Base-by-base conservation (phyloP, 176 grass and related monocot species). In the Phragmites australis region DNA sequence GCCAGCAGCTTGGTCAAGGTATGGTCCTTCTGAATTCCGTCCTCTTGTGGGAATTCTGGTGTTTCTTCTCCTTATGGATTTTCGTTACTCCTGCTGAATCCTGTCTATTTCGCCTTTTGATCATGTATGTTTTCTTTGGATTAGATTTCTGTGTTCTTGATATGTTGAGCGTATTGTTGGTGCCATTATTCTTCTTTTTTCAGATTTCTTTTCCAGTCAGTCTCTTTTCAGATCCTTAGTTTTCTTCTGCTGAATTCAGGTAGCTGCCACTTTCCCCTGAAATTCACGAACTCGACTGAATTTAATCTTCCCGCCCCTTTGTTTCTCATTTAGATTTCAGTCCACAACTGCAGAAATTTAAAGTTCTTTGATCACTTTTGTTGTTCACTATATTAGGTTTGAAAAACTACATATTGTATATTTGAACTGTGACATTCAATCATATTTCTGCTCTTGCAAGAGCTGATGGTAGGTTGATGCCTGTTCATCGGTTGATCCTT, bases 71-170 rank as follows among this genome's bases (percentile, higher is more conserved):
- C 50, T 0, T 17, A 1, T n/a, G 50, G 11, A 23, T 59, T 59
- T 10, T 30, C 59, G 67, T 32, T 56, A 57, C n/a, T 83, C 30
- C n/a, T 42, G 16, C 56, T 25, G 71, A 83, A 76, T 68, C 45
- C 9, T 39, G 42, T 17, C 21, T 22, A 19, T n/a, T 4, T 21
- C 51, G 17, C 27, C 29, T 69, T 40, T 37, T 9, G n/a, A 39
- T 77, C 51, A 48, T 77, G 48, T 1, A 1, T 59, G 19, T 47
- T 71, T 47, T 58, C 26, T 11, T 56, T 46, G 49, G 54, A 45
- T 26, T 49, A 77, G 27, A 12, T 34, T 48, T 53, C 50, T 27
- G 11, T 11, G 29, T 65, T 78, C 46, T 39, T 48, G 47, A 15
- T 71, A 13, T 30, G 29, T 45, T 65, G 18, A 60, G 56, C 37